Percentiles rank a stretch among this genome's conserved stretches.
These are phyloP conservation scores for Aureobasidium lini DNA, from an alignment of 2,329 filamentous ascomycete genomes.

Conservation along the genomic window DNA sequence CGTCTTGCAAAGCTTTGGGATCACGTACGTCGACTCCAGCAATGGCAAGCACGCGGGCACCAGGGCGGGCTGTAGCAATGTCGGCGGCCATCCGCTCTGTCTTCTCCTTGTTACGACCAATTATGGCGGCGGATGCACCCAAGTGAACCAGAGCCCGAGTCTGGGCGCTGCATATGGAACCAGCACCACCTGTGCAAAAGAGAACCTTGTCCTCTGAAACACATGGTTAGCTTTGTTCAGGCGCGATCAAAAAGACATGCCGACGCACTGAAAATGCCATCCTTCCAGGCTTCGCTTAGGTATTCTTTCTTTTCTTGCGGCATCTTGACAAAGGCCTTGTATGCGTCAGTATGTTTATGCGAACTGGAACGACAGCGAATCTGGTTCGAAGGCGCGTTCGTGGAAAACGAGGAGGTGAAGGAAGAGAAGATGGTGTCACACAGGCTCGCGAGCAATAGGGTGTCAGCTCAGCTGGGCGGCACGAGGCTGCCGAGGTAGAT, in stretches of 20 bases:
- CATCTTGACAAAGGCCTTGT: slow-evolving; percentile 42
- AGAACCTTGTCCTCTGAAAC: slow-evolving; percentile 70
- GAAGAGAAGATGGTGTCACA: background rate
- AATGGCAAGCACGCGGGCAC: slow-evolving; percentile 79
- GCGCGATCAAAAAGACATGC: background rate
- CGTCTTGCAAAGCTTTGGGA: slow-evolving; percentile 59
- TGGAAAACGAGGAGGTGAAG: background rate
- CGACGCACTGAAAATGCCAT: slow-evolving; percentile 70
- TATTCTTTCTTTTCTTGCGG: slow-evolving; percentile 65
- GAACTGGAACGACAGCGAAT: background rate
- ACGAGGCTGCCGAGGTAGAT: slow-evolving; percentile 9
- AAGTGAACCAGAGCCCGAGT: slow-evolving; percentile 85
- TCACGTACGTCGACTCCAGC: slow-evolving; percentile 64
- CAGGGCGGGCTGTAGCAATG: slow-evolving; percentile 69
- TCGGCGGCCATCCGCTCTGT: slow-evolving; percentile 73
- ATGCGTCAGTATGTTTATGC: background rate
- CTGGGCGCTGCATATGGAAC: slow-evolving; percentile 89
- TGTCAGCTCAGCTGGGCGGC: slow-evolving; percentile 3
- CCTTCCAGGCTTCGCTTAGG: slow-evolving; percentile 74
- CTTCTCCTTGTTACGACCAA: slow-evolving; percentile 83
- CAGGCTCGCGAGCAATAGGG: background rate
- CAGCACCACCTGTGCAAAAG: slow-evolving; percentile 91
- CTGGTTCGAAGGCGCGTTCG: background rate
- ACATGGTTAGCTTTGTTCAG: background rate
- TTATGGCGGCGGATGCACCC: slow-evolving; percentile 87